phyloP scores from a whole-genome alignment of 768 basidiomycete species.

The Clitopilus passeckerianus region DNA sequence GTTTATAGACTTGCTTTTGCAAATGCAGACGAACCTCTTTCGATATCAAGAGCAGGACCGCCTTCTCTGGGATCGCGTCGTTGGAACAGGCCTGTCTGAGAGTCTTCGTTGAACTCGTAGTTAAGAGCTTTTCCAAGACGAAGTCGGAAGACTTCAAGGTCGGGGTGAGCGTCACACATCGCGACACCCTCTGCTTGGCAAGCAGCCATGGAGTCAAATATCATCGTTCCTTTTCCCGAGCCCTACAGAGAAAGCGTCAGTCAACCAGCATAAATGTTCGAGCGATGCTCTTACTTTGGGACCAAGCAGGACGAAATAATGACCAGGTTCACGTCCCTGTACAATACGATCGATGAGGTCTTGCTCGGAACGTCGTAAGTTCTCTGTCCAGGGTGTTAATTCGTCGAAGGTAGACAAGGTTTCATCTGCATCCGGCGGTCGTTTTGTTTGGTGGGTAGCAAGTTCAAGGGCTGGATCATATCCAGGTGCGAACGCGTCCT shows the following conservation, averaged over 20 bases:
- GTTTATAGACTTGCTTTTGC: neutral
- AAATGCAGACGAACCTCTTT: conserved; percentile 48
- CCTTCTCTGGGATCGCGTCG: conserved; percentile 81
- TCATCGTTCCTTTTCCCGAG: conserved; percentile 81
- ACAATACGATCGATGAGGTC: conserved; percentile 75
- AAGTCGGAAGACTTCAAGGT: conserved; percentile 81
- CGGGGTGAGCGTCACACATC: conserved; percentile 80
- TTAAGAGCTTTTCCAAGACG: conserved; percentile 83
- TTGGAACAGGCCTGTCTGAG: conserved; percentile 76
- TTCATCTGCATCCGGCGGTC: conserved; percentile 22
- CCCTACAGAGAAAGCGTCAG: conserved; percentile 34
- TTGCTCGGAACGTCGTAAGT: conserved; percentile 72
- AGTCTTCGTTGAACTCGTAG: conserved; percentile 83
- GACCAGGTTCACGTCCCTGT: conserved; percentile 62
- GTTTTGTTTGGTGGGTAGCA: conserved; percentile 40
- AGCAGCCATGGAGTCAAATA: conserved; percentile 74
- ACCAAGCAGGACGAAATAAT: conserved; percentile 75
- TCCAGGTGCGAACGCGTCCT: conserved; percentile 70
- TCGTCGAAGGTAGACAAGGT: conserved; percentile 24
- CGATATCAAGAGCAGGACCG: conserved; percentile 77
- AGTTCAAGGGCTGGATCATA: conserved; percentile 83
- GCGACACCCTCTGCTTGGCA: conserved; percentile 68
- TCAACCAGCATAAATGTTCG: conserved; percentile 6
- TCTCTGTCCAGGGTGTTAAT: conserved; percentile 47
- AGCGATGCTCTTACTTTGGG: conserved; percentile 49